A percentile compares a stretch with the other conserved stretches of the same genome.
These are phyloP conservation scores for Xylaria castorea DNA, from an alignment of 495 filamentous ascomycete genomes.

Conservation along the genomic window DNA sequence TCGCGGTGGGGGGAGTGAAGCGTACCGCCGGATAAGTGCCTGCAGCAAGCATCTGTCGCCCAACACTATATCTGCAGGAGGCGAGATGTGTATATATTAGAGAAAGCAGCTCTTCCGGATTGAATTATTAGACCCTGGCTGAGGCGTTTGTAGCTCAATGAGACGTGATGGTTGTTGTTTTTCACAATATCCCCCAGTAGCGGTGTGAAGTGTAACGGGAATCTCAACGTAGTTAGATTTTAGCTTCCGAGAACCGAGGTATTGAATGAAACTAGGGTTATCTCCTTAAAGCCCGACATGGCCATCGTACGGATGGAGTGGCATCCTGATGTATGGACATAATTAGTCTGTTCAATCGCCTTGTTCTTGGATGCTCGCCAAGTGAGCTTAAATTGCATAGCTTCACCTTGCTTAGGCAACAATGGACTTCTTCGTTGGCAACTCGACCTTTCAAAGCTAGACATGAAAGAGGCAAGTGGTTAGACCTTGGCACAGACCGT, in stretches of 20 bases:
- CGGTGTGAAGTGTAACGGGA: neutral
- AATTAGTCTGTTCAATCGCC: neutral
- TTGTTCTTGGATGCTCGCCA: neutral
- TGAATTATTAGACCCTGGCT: neutral
- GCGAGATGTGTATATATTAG: neutral
- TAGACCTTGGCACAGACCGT: neutral
- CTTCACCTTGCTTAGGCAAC: neutral
- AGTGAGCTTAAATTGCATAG: neutral
- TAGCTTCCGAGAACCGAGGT: neutral
- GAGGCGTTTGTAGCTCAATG: neutral
- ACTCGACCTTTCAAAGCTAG: neutral
- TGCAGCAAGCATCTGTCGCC: neutral
- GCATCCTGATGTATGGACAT: neutral
- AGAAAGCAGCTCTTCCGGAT: neutral
- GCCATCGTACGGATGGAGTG: neutral
- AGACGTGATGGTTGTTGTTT: neutral
- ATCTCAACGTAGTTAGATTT: neutral
- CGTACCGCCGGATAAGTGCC: neutral
- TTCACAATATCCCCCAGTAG: neutral
- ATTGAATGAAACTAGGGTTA: neutral
- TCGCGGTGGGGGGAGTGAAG: neutral
- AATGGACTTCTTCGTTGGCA: neutral
- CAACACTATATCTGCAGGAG: neutral
- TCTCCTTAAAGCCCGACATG: neutral
- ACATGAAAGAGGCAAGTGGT: constrained; percentile 15